Evolutionary conservation across 2,329 filamentous ascomycete species (phyloP).

Genomic region (Beauveria sp.): DNA sequence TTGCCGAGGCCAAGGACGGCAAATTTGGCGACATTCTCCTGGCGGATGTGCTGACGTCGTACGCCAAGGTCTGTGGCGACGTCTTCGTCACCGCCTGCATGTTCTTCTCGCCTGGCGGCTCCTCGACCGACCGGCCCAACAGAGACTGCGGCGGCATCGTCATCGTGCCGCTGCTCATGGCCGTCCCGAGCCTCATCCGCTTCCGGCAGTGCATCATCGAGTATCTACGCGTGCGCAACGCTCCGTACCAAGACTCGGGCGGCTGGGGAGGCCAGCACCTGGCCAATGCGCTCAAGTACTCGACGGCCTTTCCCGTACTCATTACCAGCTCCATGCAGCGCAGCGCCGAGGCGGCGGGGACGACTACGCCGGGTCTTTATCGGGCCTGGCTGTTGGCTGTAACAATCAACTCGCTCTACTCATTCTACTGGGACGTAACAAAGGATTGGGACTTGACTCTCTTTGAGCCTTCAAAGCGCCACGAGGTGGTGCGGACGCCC

Average conservation of each 20-base stretch:
- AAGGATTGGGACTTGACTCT: slow-evolving; percentile 95
- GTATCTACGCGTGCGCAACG: slow-evolving; percentile 62
- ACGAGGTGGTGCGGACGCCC: slow-evolving; percentile 35
- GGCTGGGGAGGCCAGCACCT: slow-evolving; percentile 82
- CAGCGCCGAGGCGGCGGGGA: slow-evolving; percentile 36
- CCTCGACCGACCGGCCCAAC: slow-evolving; percentile 74
- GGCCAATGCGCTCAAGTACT: slow-evolving; percentile 91
- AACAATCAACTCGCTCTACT: slow-evolving; percentile 79
- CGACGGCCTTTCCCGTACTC: slow-evolving; percentile 89
- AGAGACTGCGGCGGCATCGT: slow-evolving; percentile 72
- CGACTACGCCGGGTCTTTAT: slow-evolving; percentile 36
- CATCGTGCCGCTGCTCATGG: slow-evolving; percentile 77
- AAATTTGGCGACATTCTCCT: slow-evolving; percentile 93
- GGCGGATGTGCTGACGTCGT: slow-evolving; percentile 90
- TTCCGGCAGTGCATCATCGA: slow-evolving; percentile 89
- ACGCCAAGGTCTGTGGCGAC: slow-evolving; percentile 86
- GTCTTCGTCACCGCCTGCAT: slow-evolving; percentile 86
- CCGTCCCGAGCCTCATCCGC: slow-evolving; percentile 75
- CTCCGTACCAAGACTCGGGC: slow-evolving; percentile 44
- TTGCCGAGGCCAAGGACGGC: slow-evolving; percentile 79
- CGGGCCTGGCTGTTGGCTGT: slow-evolving; percentile 64
- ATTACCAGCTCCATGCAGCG: slow-evolving; percentile 69
- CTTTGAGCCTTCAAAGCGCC: slow-evolving; percentile 45
- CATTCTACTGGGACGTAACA: slow-evolving; percentile 97
- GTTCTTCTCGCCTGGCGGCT: slow-evolving; percentile 66